Percentiles rank a stretch among this genome's conserved stretches.
phyloP scores from a whole-genome alignment of 495 filamentous ascomycete species.

The Aspergillus leporis region DNA sequence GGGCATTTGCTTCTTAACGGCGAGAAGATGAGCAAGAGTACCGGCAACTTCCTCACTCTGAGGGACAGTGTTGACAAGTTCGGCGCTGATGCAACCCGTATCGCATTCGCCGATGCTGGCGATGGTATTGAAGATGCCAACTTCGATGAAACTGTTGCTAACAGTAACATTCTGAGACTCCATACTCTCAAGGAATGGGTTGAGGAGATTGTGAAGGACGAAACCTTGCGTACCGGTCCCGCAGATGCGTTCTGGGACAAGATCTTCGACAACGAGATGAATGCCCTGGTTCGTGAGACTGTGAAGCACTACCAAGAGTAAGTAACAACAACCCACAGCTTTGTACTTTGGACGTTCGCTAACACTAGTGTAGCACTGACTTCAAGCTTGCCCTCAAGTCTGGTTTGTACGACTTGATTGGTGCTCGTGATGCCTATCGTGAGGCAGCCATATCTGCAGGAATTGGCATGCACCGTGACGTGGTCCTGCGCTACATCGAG shows the following conservation, averaged over 20 bases:
- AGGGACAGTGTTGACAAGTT: slow-evolving; percentile 86
- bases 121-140: slow-evolving; percentile 96
- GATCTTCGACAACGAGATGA: slow-evolving; percentile 93
- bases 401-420: slow-evolving; percentile 83
- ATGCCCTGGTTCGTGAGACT: slow-evolving; percentile 74
- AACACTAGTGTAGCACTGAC: slow-evolving; percentile 53
- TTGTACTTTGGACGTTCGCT: slow-evolving; percentile 20
- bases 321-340: slow-evolving; percentile 16
- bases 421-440: slow-evolving; percentile 87
- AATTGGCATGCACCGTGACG: slow-evolving; percentile 78
- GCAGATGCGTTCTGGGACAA: slow-evolving; percentile 81
- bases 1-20: slow-evolving; percentile 93
- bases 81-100: slow-evolving; percentile 87
- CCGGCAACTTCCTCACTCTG: slow-evolving; percentile 93
- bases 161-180: slow-evolving; percentile 83
- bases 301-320: slow-evolving; percentile 72
- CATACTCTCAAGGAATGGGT: slow-evolving; percentile 90
- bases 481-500: slow-evolving; percentile 75
- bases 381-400: slow-evolving; percentile 94
- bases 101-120: slow-evolving; percentile 91
- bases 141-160: slow-evolving; percentile 92
- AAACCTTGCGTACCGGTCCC: slow-evolving; percentile 69
- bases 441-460: slow-evolving; percentile 71
- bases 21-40: slow-evolving; percentile 95
- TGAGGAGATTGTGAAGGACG: slow-evolving; percentile 75